These are phyloP conservation scores for Lentinula sp. DNA, from an alignment of 768 basidiomycete genomes.

Conservation along the genomic window DNA sequence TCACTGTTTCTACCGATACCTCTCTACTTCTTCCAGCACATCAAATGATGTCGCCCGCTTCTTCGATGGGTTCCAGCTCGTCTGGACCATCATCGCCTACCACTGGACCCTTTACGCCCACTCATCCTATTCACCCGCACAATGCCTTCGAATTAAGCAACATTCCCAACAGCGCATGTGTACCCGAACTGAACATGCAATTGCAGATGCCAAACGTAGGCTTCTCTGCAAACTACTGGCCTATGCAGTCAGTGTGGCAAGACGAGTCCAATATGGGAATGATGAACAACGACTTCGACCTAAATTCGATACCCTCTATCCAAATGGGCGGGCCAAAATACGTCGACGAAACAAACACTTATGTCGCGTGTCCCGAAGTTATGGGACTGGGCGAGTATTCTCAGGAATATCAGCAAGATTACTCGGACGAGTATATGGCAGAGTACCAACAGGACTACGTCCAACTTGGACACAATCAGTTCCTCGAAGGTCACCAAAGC, in stretches of 20 bases:
- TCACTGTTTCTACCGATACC: slow-evolving; percentile 34
- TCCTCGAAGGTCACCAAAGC: slow-evolving; percentile 16
- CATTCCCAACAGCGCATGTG: slow-evolving; percentile 14
- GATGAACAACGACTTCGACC: slow-evolving; percentile 60
- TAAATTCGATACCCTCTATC: slow-evolving; percentile 58
- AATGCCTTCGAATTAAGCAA: slow-evolving; percentile 19
- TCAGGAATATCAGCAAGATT: slow-evolving; percentile 9
- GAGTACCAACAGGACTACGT: slow-evolving; percentile 27
- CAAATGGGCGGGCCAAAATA: slow-evolving; percentile 50
- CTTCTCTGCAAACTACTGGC: slow-evolving; percentile 27
- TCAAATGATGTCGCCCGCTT: slow-evolving; percentile 45
- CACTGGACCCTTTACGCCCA: slow-evolving; percentile 47
- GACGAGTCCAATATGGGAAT: slow-evolving; percentile 27
- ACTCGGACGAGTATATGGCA: slow-evolving; percentile 10
- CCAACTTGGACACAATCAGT: slow-evolving; percentile 11
- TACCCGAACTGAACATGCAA: slow-evolving; percentile 29
- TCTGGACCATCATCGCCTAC: slow-evolving; percentile 48
- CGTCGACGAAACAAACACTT: slow-evolving; percentile 16
- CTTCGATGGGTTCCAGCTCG: slow-evolving; percentile 38
- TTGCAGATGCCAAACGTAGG: slow-evolving; percentile 28
- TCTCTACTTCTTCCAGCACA: slow-evolving; percentile 32
- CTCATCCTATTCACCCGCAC: slow-evolving; percentile 22
- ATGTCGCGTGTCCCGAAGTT: neutral
- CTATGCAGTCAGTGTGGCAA: slow-evolving; percentile 24
- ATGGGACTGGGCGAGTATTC: slow-evolving; percentile 14